Evolutionary conservation across 2,329 filamentous ascomycete genomes (phyloP).

Genomic region (Colletotrichum lupini): DNA sequence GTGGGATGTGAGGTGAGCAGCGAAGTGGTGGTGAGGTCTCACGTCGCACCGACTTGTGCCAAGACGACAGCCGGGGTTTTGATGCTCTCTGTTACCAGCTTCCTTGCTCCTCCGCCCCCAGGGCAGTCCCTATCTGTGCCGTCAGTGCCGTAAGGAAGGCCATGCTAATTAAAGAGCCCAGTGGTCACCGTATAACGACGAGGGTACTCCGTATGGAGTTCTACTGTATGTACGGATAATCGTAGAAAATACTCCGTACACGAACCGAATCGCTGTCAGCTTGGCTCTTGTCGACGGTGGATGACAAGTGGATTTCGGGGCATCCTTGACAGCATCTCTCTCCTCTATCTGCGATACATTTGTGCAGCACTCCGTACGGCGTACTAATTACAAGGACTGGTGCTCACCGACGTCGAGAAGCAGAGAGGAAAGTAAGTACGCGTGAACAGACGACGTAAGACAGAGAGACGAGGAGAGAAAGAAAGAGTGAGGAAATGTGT

Average conservation of each 20-base stretch:
- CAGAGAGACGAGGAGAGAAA: background rate
- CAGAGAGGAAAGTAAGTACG: background rate
- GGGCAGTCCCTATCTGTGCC: constrained; percentile 2
- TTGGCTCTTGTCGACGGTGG: constrained; percentile 23
- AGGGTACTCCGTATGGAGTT: background rate
- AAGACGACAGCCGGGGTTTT: constrained; percentile 13
- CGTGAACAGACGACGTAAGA: background rate
- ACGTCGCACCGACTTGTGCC: constrained; percentile 24
- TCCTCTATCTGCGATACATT: constrained; percentile 17
- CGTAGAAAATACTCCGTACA: background rate
- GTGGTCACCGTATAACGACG: constrained; percentile 8
- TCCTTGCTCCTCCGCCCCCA: background rate
- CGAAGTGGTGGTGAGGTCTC: constrained; percentile 20
- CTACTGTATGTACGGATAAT: too few species aligned
- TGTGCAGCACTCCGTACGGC: background rate
- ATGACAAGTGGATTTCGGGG: constrained; percentile 21
- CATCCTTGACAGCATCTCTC: constrained; percentile 10
- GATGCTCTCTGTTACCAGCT: background rate
- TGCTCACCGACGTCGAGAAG: background rate
- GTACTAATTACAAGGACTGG: background rate
- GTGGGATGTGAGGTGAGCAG: constrained; percentile 24
- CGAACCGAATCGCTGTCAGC: constrained; percentile 8
- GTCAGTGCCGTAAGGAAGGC: constrained; percentile 16
- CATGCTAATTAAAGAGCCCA: constrained; percentile 15
- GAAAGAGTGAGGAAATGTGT: background rate